Evolutionary conservation across 2,329 filamentous ascomycete species (phyloP).

Genomic region (Zasmidium citrigriseum): DNA sequence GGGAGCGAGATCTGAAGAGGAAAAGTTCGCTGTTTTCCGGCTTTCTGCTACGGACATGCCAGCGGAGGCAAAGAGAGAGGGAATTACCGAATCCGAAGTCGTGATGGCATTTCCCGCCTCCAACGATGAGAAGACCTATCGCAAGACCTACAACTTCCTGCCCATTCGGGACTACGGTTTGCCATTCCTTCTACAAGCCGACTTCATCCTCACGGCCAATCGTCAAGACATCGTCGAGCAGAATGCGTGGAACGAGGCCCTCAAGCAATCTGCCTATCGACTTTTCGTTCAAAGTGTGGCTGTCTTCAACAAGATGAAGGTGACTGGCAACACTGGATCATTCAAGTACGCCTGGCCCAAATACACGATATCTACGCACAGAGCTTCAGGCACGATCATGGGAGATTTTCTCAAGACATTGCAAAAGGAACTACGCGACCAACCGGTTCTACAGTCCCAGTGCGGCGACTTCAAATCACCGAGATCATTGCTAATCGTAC

Average conservation of each 20-base stretch:
- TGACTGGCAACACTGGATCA: background rate
- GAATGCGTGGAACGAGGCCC: background rate
- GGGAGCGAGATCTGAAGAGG: background rate
- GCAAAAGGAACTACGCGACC: background rate
- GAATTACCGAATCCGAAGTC: conserved; percentile 19
- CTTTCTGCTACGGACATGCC: conserved; percentile 16
- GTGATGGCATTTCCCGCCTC: conserved; percentile 24
- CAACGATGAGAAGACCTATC: conserved; percentile 1
- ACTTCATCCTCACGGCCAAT: conserved; percentile 20
- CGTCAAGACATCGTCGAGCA: background rate
- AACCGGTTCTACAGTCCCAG: background rate
- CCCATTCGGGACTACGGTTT: conserved; percentile 29
- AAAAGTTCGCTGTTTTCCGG: conserved; percentile 3
- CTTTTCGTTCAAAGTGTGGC: background rate
- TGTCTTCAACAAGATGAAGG: background rate
- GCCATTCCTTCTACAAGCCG: conserved; percentile 24
- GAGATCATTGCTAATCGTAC: background rate
- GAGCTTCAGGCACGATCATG: background rate
- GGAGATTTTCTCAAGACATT: background rate
- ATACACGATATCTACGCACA: background rate
- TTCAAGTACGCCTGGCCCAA: background rate
- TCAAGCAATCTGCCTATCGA: background rate
- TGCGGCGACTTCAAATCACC: background rate
- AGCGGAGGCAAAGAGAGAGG: conserved; percentile 12
- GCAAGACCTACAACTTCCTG: conserved; percentile 27